Base-by-base conservation (phyloP, 2,329 filamentous ascomycete genomes). In the Penicillium griseofulvum region DNA sequence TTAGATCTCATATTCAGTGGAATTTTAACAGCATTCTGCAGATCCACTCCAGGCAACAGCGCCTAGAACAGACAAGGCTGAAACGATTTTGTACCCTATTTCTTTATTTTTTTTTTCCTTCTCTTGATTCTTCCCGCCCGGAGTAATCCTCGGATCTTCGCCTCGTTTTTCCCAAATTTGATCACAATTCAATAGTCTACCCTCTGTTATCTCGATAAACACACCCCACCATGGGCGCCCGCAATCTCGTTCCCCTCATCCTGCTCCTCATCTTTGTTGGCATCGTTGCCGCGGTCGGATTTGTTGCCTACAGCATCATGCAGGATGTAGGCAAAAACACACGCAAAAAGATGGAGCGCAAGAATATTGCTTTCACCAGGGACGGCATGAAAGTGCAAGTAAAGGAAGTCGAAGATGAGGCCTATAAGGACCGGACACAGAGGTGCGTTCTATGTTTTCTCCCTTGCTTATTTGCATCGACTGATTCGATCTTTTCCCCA, bases 321-420 rank as follows among this genome's bases (percentile, higher is more conserved):
- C 81, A 81, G 65, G 80, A 85, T 58, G 79, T 87, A 47, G 79
- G 80, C 57, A 76, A 81, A 58, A 79, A 79, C 59, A 84, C 83
- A 41, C 77, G 77, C 42, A 78, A 81, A 66, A 83, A 83, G 62
- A 82, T 87, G 80, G 83, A 87, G 72, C 83, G 83, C 76, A 84
- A 84, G 70, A 80, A 87, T 60, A 78, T 87, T 36, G 71, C 77
- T 11, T 81, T 86, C 66, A 80, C 80, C 2, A 83, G 81, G 65
- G 83, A 86, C 42, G 85, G 84, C 22, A 79, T 84, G 61, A 81
- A 81, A 59, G 83, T 87, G 9, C 81, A 81, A 1, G 80, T 87
- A 42, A 84, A 82, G 70, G 80, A 86, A 63, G 62, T 83, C 11
- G 74, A 73, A 26, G 75, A 79, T 5, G 84, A 87, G 73, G 77